Evolutionary conservation across 1,284 basidiomycete genomes (phyloP).

Genomic region (Sanghuangporus baumii): DNA sequence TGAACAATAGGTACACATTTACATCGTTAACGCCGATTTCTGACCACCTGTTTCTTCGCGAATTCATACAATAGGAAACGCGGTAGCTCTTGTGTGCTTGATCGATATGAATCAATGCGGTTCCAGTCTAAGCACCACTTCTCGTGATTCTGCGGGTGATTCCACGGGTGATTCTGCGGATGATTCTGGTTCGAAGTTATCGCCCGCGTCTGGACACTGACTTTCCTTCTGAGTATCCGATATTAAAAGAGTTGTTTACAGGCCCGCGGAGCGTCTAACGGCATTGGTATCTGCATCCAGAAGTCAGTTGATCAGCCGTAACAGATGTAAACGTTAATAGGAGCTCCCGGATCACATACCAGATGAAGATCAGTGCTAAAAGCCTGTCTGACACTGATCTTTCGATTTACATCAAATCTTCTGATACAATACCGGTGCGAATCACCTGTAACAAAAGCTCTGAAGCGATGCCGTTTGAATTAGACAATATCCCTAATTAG

Average conservation of each 20-base stretch:
- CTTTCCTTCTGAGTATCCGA: neutral
- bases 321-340: neutral
- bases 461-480: neutral
- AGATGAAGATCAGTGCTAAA: constrained; percentile 8
- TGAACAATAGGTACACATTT: too few species aligned
- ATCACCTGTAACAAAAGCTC: neutral
- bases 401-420: neutral
- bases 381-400: constrained; percentile 4
- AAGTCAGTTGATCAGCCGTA: neutral
- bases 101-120: neutral
- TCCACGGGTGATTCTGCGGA: neutral
- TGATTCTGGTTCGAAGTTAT: neutral
- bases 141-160: neutral
- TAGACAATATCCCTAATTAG: neutral
- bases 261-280: neutral
- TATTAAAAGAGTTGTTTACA: neutral
- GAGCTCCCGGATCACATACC: neutral
- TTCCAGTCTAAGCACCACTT: neutral
- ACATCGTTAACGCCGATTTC: neutral
- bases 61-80: neutral
- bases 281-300: neutral
- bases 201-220: neutral
- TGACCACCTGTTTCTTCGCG: neutral
- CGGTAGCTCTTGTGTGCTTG: neutral
- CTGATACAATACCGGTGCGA: neutral